Percentiles rank a stretch among this genome's conserved stretches.
These are phyloP conservation scores for Earliella scabrosa DNA, from an alignment of 1,284 basidiomycete genomes.

Conservation along the genomic window DNA sequence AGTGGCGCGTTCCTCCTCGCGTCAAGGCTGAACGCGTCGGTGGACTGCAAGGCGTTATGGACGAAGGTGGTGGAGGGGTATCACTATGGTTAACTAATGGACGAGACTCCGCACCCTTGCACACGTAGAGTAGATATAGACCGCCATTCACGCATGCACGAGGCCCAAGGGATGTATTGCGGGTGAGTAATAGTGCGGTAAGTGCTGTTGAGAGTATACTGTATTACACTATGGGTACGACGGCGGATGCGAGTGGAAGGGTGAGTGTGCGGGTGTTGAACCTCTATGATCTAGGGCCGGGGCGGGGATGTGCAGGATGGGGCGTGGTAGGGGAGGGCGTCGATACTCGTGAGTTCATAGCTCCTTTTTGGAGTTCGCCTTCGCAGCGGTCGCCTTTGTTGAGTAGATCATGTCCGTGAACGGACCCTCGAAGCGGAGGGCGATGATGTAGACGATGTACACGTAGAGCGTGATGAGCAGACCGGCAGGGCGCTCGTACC, in stretches of 20 bases:
- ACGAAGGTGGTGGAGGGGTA: conserved; percentile 53
- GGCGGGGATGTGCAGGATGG: not conserved
- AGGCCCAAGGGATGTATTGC: conserved; percentile 8
- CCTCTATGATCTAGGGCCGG: conserved; percentile 8
- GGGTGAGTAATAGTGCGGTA: conserved; percentile 11
- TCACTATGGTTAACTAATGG: conserved; percentile 18
- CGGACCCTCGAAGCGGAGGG: conserved; percentile 85
- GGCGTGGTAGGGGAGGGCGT: too few species aligned
- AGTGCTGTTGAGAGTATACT: conserved; percentile 26
- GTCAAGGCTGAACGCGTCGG: conserved; percentile 76
- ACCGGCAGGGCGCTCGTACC: conserved; percentile 85
- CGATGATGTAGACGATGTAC: conserved; percentile 82
- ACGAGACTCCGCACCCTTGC: not conserved
- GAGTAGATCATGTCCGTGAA: conserved; percentile 86
- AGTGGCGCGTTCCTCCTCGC: conserved; percentile 95
- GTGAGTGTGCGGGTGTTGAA: conserved; percentile 20
- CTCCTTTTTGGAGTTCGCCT: conserved; percentile 39
- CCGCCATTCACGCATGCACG: not conserved
- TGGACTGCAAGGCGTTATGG: conserved; percentile 82
- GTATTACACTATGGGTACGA: conserved; percentile 22
- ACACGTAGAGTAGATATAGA: not conserved
- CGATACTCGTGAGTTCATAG: conserved; percentile 22
- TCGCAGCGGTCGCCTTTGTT: conserved; percentile 45
- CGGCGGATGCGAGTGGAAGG: not conserved
- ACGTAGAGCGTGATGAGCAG: conserved; percentile 79